Conservation (phyloP, 495 filamentous ascomycete species). For the Lepraria neglecta region DNA sequence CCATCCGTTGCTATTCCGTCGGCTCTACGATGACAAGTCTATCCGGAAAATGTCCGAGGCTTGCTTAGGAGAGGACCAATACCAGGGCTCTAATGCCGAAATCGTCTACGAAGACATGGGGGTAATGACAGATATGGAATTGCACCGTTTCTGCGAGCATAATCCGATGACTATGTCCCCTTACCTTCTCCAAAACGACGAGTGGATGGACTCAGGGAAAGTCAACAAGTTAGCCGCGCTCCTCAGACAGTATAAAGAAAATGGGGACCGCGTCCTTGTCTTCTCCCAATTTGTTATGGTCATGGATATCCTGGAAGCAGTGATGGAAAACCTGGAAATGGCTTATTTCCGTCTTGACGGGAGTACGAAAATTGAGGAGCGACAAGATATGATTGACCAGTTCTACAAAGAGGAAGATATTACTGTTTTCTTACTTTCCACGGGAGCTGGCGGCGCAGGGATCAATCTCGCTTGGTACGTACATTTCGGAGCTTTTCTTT, state of each 20-base stretch:
- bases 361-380: slow-evolving; percentile 69
- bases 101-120: slow-evolving; percentile 67
- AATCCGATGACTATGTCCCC: slow-evolving; percentile 61
- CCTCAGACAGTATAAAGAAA: slow-evolving; percentile 62
- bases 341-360: slow-evolving; percentile 78
- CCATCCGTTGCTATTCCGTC: slow-evolving; percentile 80
- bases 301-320: slow-evolving; percentile 79
- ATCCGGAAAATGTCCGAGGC: slow-evolving; percentile 73
- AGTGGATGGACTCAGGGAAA: slow-evolving; percentile 94
- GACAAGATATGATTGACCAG: slow-evolving; percentile 79
- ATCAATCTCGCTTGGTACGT: slow-evolving; percentile 74
- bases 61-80: slow-evolving; percentile 58
- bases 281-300: slow-evolving; percentile 92
- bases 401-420: slow-evolving; percentile 73
- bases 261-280: slow-evolving; percentile 79
- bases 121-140: slow-evolving; percentile 71
- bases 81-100: slow-evolving; percentile 52
- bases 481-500: background rate
- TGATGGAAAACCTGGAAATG: slow-evolving; percentile 67
- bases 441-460: slow-evolving; percentile 87
- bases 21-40: slow-evolving; percentile 64
- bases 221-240: slow-evolving; percentile 69
- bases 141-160: slow-evolving; percentile 69
- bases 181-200: slow-evolving; percentile 62
- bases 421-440: slow-evolving; percentile 86